Conservation (phyloP, 768 basidiomycete genomes). For the Lactifluus pinguis region DNA sequence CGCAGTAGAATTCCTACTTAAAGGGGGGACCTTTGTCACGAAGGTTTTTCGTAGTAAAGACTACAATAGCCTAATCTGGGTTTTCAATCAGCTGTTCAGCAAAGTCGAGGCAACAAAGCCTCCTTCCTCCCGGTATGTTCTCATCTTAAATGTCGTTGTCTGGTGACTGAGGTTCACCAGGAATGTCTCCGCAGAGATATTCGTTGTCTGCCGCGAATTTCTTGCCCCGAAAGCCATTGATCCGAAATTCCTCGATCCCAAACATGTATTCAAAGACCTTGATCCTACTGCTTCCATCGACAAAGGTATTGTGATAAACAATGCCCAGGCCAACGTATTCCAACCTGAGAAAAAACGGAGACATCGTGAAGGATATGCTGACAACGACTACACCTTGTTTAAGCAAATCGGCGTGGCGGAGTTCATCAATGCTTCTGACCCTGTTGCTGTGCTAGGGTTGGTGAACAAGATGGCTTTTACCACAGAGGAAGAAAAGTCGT, state of each 20-base stretch:
- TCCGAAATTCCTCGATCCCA: slow-evolving; percentile 95
- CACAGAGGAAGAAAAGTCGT: slow-evolving; percentile 82
- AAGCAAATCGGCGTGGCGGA: slow-evolving; percentile 58
- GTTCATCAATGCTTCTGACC: slow-evolving; percentile 63
- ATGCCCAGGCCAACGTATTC: slow-evolving; percentile 84
- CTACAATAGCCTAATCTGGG: slow-evolving; percentile 98
- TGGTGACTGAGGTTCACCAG: slow-evolving; percentile 31
- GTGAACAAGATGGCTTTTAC: slow-evolving; percentile 71
- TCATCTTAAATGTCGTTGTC: neutral
- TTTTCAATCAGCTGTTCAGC: slow-evolving; percentile 91
- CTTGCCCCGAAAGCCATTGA: slow-evolving; percentile 93
- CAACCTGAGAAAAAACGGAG: slow-evolving; percentile 95
- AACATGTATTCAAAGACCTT: slow-evolving; percentile 94
- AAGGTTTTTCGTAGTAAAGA: slow-evolving; percentile 98
- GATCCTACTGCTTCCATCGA: slow-evolving; percentile 40
- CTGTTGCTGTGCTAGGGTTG: slow-evolving; percentile 68
- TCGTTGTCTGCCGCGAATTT: slow-evolving; percentile 95
- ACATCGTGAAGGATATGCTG: slow-evolving; percentile 88
- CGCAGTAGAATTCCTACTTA: slow-evolving; percentile 86
- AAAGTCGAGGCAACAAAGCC: slow-evolving; percentile 99
- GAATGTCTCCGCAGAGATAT: slow-evolving; percentile 99
- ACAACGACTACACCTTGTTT: slow-evolving; percentile 89
- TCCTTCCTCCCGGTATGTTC: slow-evolving; percentile 80
- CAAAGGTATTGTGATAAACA: slow-evolving; percentile 49
- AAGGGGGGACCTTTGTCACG: slow-evolving; percentile 93